These are phyloP conservation scores for Clohesyomyces aquaticus DNA, from an alignment of 495 filamentous ascomycete genomes.

Conservation along the genomic window DNA sequence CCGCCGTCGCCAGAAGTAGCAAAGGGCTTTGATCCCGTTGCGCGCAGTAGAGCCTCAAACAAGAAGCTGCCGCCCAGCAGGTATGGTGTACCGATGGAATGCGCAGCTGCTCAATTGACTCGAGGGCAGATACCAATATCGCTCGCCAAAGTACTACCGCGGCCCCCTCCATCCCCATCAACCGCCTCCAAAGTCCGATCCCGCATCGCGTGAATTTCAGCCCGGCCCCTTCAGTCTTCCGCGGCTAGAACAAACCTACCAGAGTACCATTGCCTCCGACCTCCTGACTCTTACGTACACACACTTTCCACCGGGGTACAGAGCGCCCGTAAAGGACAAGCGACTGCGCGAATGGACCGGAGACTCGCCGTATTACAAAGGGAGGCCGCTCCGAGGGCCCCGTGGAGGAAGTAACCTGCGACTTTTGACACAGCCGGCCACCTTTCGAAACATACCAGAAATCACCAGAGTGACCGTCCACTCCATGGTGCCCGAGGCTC, in stretches of 20 bases:
- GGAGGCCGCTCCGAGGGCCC: conserved; percentile 80
- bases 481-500: conserved; percentile 65
- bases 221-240: conserved; percentile 91
- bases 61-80: conserved; percentile 67
- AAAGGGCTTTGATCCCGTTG: conserved; percentile 62
- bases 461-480: conserved; percentile 80
- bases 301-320: conserved; percentile 76
- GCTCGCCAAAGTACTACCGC: conserved; percentile 88
- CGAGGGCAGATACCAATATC: conserved; percentile 78
- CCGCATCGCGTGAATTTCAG: conserved; percentile 83
- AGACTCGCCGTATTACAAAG: conserved; percentile 89
- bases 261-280: conserved; percentile 83
- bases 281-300: conserved; percentile 85
- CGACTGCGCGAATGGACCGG: conserved; percentile 88
- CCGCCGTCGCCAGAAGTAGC: conserved; percentile 46
- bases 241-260: conserved; percentile 86
- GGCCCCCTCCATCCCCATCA: conserved; percentile 92
- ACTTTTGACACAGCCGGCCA: conserved; percentile 74
- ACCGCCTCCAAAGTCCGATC: conserved; percentile 78
- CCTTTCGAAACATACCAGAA: conserved; percentile 82
- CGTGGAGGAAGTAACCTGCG: conserved; percentile 70
- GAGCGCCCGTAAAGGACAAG: conserved; percentile 61
- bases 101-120: conserved; percentile 19
- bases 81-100: conserved; percentile 48
- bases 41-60: conserved; percentile 54